Conservation (phyloP, 2,329 filamentous ascomycete species). For the Xylaria hypoxylon region DNA sequence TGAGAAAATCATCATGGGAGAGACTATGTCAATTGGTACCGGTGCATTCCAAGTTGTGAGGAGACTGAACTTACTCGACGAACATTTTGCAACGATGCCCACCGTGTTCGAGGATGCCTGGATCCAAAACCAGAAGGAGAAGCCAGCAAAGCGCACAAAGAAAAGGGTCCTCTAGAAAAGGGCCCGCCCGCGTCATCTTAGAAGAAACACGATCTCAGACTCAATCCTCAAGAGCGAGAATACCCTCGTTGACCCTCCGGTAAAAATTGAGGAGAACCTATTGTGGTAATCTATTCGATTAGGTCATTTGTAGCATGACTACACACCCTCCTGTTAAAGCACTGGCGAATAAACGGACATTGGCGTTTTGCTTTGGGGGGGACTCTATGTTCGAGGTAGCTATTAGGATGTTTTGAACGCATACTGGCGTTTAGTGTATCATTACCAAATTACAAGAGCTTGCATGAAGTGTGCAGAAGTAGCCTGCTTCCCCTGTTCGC, state of each 20-base stretch:
- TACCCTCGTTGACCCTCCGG: not conserved
- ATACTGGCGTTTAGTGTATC: slow-evolving; percentile 15
- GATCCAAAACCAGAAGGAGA: slow-evolving; percentile 53
- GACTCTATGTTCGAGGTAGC: not conserved
- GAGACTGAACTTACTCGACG: slow-evolving; percentile 73
- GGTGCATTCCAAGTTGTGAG: slow-evolving; percentile 92
- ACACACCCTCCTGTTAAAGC: not conserved
- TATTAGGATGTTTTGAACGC: not conserved
- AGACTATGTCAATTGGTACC: slow-evolving; percentile 91
- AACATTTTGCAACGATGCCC: slow-evolving; percentile 67
- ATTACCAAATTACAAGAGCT: not conserved
- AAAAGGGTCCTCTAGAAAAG: slow-evolving; percentile 34
- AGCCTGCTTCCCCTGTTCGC: slow-evolving; percentile 2
- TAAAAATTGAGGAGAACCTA: slow-evolving; percentile 6
- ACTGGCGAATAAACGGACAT: slow-evolving; percentile 4
- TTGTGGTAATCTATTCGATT: not conserved
- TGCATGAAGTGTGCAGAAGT: not conserved
- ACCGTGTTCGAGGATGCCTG: slow-evolving; percentile 80
- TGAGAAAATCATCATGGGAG: slow-evolving; percentile 98
- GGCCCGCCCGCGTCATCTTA: not conserved
- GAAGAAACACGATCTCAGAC: not conserved
- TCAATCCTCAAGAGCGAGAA: not conserved
- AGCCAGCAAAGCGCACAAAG: slow-evolving; percentile 29
- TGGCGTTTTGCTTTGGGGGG: slow-evolving; percentile 12
- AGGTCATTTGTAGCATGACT: slow-evolving; percentile 5